phyloP scores from a whole-genome alignment of 2,329 filamentous ascomycete genomes.

The Epichloe festucae region DNA sequence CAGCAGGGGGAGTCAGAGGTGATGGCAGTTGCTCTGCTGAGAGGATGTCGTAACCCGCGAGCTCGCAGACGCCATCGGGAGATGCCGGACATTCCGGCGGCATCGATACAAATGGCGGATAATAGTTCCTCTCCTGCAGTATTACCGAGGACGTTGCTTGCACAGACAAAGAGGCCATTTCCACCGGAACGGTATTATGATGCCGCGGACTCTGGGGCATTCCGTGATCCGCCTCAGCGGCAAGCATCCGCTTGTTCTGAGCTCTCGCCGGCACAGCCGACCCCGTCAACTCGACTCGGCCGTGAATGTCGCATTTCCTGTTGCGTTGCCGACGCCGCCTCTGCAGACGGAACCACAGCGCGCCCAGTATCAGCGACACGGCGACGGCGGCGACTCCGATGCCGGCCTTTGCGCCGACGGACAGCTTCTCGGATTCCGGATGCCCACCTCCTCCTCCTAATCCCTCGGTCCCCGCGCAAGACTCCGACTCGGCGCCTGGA shows the following conservation, averaged over 20 bases:
- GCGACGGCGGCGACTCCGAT: slow-evolving; percentile 42
- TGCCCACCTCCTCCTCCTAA: too few relatives aligned
- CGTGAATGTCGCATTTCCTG: not conserved
- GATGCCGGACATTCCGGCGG: not conserved
- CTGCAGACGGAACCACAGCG: slow-evolving; percentile 33
- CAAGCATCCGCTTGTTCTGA: not conserved
- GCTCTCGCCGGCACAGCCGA: not conserved
- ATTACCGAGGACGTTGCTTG: not conserved
- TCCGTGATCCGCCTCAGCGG: not conserved
- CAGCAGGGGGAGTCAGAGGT: not conserved
- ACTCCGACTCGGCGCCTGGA: slow-evolving; percentile 23
- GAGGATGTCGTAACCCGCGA: slow-evolving; percentile 27
- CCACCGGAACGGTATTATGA: slow-evolving; percentile 29
- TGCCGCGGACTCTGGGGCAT: not conserved
- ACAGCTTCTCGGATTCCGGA: slow-evolving; percentile 16
- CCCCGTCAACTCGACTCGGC: slow-evolving; percentile 1
- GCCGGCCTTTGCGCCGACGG: slow-evolving; percentile 40
- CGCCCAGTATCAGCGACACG: slow-evolving; percentile 27
- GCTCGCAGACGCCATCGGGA: slow-evolving; percentile 26
- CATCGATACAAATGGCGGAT: not conserved
- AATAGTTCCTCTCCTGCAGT: not conserved
- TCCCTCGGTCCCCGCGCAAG: slow-evolving; percentile 11
- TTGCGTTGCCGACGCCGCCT: slow-evolving; percentile 13
- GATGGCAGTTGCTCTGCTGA: not conserved
- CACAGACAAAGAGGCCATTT: slow-evolving; percentile 34